Evolutionary conservation across 441 rosid genomes (phyloP), one percentile per base, ranked within the genome.

Genomic region (Gossypium lobatum): DNA sequence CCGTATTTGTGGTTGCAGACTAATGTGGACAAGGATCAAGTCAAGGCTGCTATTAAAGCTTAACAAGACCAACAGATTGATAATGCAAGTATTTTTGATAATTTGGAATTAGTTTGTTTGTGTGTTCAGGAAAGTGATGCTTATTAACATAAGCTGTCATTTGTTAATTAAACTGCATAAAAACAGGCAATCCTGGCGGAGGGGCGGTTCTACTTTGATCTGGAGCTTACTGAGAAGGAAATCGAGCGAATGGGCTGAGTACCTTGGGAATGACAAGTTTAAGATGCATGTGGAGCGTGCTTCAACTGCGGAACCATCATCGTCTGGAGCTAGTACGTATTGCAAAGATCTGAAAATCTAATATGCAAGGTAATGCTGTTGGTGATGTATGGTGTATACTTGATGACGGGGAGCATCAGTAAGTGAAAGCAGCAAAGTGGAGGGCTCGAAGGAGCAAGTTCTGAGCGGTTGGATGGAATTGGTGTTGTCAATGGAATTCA

Each of bases 51-150:
- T 70, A 95, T 95, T 68, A 95, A 89, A 80, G 93, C 97, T 72
- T 98, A 95, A 83, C 99, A 95, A 81, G 98, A 95, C 72, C 96
- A 88, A 71, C 99, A 95, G 81, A 89, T 93, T 71, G 95, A 95
- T 74, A 90, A 93, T 84, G 99, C 72, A 77, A 84, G 88, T 85
- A 26, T 59, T 65, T 37, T 28, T 0, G 17, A 37, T 59, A 42
- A 1, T 71, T 26, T 28, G 60, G 46, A 18, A 18, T 7, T 42
- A 31, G 3, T 73, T 26, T 18, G 11, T 34, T 23, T 0, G 2
- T 26, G 23, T 26, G 2, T 16, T 70, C 48, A 53, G 17, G 71
- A 76, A 28, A 28, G 31, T 17, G 7, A 31, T 57, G 58, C 64
- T 55, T 64, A 68, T 39, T 78, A 63, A 53, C 57, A 20, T 62